A percentile compares a stretch with the other conserved stretches of the same genome.
phyloP scores from a whole-genome alignment of 371 early-diverging fungal species.

The Syncephalastrum contaminatum region DNA sequence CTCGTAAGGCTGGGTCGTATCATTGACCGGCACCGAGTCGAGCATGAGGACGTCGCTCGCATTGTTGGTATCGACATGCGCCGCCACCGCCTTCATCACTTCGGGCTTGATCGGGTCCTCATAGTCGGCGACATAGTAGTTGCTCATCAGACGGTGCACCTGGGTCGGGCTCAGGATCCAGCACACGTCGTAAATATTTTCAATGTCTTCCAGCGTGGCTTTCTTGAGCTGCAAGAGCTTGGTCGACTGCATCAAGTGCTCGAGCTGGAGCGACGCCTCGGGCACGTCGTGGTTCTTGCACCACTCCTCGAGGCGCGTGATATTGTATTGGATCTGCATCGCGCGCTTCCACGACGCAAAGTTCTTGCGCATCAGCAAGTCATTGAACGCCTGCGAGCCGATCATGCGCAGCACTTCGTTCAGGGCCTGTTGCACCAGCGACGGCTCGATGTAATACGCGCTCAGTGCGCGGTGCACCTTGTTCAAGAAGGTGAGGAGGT shows the following conservation, averaged over 20 bases:
- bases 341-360: slow-evolving; percentile 86
- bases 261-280: slow-evolving; percentile 83
- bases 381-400: slow-evolving; percentile 93
- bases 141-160: slow-evolving; percentile 87
- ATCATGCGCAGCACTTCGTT: slow-evolving; percentile 88
- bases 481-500: slow-evolving; percentile 86
- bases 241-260: slow-evolving; percentile 87
- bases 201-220: slow-evolving; percentile 83
- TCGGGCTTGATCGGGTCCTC: slow-evolving; percentile 86
- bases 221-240: slow-evolving; percentile 90
- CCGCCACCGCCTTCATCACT: slow-evolving; percentile 86
- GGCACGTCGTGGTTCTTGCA: slow-evolving; percentile 83
- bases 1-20: slow-evolving; percentile 61
- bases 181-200: slow-evolving; percentile 92
- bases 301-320: slow-evolving; percentile 93
- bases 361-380: slow-evolving; percentile 89
- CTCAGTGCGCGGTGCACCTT: slow-evolving; percentile 91
- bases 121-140: slow-evolving; percentile 73
- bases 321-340: slow-evolving; percentile 96
- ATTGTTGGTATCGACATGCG: slow-evolving; percentile 83
- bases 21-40: slow-evolving; percentile 81
- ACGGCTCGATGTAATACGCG: slow-evolving; percentile 91
- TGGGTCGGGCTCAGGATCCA: slow-evolving; percentile 88
- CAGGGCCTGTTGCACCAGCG: slow-evolving; percentile 78
- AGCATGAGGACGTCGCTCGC: slow-evolving; percentile 85